Evolutionary conservation across 768 basidiomycete genomes (phyloP), one percentile per base, ranked within the genome.

Genomic region (Pholiota conissans): DNA sequence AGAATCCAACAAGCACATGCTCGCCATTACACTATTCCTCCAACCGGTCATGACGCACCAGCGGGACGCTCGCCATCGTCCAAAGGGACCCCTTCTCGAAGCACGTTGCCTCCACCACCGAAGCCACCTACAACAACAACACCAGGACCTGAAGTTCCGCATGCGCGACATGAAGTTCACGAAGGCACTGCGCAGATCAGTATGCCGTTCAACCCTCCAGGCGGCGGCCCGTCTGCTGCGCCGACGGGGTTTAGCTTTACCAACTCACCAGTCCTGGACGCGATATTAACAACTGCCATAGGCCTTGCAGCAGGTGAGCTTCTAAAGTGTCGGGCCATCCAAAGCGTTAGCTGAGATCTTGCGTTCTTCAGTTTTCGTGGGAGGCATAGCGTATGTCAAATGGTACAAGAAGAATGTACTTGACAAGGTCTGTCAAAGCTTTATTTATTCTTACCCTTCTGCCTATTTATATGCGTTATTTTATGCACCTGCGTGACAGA

Each of bases 391-490:
- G 24, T 92, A 92, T 71, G 72, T 91, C 52, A 74, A 78, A 27
- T 92, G 85, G 89, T 94, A 95, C 75, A 93, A 94, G 72, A 81
- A 78, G 62, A 85, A 87, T 63, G 93, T 95, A 18, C 76, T 95
- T 18, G 75, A 84, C 70, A 89, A 95, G 81, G 92, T 89, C 62
- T n/a, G 65, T 54, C 18, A 29, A 28, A 26, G 11, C 7, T 22
- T 9, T 2, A n/a, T 22, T 22, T 18, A 32, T 11, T 34, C 35
- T 11, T 26, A 24, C 28, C 26, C 27, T 34, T 35, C n/a, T 13
- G 46, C 29, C 35, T 54, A 35, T 16, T 52, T 24, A 8, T 34
- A 37, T 26, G 18, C 14, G 37, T 24, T 59, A 52, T 54, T 27
- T 34, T 49, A 30, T 49, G 32, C 30, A 27, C 32, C 50, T 35